phyloP scores from a whole-genome alignment of 148 eudicot species.

The Vaccinium darrowii region DNA sequence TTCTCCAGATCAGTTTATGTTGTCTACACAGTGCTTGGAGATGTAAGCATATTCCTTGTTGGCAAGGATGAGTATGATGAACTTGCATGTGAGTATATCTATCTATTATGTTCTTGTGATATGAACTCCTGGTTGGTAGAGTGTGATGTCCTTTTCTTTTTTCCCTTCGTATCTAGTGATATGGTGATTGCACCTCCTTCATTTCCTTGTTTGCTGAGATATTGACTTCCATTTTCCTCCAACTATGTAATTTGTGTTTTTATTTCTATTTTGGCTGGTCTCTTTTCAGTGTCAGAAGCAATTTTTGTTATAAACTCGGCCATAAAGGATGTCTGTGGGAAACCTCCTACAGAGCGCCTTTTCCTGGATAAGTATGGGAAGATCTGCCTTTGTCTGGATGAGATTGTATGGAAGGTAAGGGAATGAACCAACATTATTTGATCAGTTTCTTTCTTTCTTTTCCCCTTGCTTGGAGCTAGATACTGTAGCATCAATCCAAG shows the following conservation, averaged over 20 bases:
- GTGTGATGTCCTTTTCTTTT: not conserved
- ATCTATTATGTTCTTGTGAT: constrained; percentile 1
- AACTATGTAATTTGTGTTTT: not conserved
- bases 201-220: not conserved
- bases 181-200: constrained; percentile 1
- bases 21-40: constrained; percentile 94
- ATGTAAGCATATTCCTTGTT: constrained; percentile 76
- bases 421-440: not conserved
- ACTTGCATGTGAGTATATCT: constrained; percentile 77
- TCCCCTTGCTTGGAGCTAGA: not conserved
- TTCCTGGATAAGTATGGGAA: constrained; percentile 95
- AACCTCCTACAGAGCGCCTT: constrained; percentile 88
- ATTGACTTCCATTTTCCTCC: not conserved
- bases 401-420: constrained; percentile 90
- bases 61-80: constrained; percentile 99
- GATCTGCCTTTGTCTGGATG: constrained; percentile 93
- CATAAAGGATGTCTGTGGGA: constrained; percentile 92
- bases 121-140: not conserved
- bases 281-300: constrained; percentile 72
- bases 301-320: constrained; percentile 71
- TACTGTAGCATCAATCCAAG: not conserved
- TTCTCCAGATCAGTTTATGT: constrained; percentile 84
- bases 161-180: not conserved
- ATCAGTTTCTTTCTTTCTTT: not conserved
- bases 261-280: constrained; percentile 17